Percentiles rank a stretch among this genome's conserved stretches.
phyloP scores from a whole-genome alignment of 768 basidiomycete species.

The Termitomyces sp. region DNA sequence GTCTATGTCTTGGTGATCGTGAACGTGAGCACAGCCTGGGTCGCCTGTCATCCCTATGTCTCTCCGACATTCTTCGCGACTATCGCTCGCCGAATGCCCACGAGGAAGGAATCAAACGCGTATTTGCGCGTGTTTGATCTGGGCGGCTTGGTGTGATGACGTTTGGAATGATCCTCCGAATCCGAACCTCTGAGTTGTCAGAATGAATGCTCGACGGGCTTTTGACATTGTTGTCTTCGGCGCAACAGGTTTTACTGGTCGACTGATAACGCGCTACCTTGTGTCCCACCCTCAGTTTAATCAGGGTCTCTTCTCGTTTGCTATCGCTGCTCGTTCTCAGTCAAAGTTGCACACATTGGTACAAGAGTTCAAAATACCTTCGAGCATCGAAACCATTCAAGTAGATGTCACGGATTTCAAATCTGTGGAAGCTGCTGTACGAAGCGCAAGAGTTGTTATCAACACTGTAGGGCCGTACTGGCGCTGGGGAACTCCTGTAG shows the following conservation, averaged over 20 bases:
- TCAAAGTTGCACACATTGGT: conserved; percentile 52
- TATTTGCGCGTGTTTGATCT: conserved; percentile 11
- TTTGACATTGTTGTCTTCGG: conserved; percentile 64
- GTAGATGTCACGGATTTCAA: conserved; percentile 54
- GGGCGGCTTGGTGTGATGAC: neutral
- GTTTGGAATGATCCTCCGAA: neutral
- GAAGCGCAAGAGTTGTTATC: conserved; percentile 59
- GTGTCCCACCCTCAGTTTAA: conserved; percentile 46
- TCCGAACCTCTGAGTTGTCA: conserved; percentile 1
- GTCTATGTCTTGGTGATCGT: neutral
- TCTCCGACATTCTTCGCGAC: conserved; percentile 2
- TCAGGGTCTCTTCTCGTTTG: conserved; percentile 53
- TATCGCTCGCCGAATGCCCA: neutral
- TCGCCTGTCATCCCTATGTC: neutral
- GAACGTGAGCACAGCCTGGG: conserved; percentile 2
- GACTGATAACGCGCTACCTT: conserved; percentile 64
- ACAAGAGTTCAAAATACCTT: conserved; percentile 36
- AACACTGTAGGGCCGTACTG: conserved; percentile 76
- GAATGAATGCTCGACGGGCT: conserved; percentile 18
- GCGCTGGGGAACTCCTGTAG: conserved; percentile 67
- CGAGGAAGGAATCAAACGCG: neutral
- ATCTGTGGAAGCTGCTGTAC: conserved; percentile 54
- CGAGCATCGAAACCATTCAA: conserved; percentile 38
- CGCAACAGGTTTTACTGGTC: conserved; percentile 74
- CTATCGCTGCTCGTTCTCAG: conserved; percentile 63